Conservation (phyloP, 495 filamentous ascomycete genomes). For the Penicillium simplicissimum region DNA sequence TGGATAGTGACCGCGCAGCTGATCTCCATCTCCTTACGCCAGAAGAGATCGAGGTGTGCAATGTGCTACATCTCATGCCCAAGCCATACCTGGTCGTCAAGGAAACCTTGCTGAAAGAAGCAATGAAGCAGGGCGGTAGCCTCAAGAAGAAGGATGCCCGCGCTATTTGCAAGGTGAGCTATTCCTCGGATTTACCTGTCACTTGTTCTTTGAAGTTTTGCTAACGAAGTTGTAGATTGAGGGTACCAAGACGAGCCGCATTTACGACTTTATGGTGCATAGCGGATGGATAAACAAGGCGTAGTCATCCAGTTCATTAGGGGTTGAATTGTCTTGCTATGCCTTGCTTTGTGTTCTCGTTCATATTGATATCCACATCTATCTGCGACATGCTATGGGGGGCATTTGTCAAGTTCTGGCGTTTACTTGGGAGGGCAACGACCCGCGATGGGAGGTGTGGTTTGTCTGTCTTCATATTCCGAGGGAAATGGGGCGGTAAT, state of each 20-base stretch:
- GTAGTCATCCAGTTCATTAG: slow-evolving; percentile 23
- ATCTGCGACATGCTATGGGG: slow-evolving; percentile 14
- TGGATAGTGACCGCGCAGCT: slow-evolving; percentile 71
- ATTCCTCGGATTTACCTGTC: not conserved
- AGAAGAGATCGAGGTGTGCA: slow-evolving; percentile 85
- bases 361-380: slow-evolving; percentile 24
- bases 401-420: slow-evolving; percentile 23
- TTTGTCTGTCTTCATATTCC: slow-evolving; percentile 13
- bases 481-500: slow-evolving; percentile 9
- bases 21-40: slow-evolving; percentile 84
- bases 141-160: slow-evolving; percentile 90
- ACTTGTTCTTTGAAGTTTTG: slow-evolving; percentile 14
- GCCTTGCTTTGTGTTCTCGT: not conserved
- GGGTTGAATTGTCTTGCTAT: not conserved
- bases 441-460: slow-evolving; percentile 8
- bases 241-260: slow-evolving; percentile 61
- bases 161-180: slow-evolving; percentile 61
- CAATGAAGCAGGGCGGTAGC: slow-evolving; percentile 79
- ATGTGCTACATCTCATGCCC: slow-evolving; percentile 75
- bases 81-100: slow-evolving; percentile 96
- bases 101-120: slow-evolving; percentile 81
- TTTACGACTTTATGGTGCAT: slow-evolving; percentile 94
- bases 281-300: slow-evolving; percentile 87
- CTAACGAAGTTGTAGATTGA: slow-evolving; percentile 53
- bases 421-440: slow-evolving; percentile 14